phyloP scores from a whole-genome alignment of 192 early-diverging fungal genomes.

The Mycoemilia scoparia region DNA sequence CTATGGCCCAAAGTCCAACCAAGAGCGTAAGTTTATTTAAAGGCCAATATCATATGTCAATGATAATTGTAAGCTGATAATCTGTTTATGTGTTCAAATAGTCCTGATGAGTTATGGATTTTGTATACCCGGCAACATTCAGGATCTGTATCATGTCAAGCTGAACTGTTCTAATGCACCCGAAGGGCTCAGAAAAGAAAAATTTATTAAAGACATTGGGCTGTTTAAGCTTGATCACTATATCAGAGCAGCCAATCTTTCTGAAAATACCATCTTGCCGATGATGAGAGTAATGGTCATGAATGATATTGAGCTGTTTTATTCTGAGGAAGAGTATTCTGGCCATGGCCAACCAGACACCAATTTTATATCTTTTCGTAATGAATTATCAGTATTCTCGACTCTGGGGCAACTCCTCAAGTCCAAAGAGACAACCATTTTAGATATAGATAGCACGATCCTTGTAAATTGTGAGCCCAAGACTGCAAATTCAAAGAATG shows the following conservation, averaged over 20 bases:
- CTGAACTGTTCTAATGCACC: conserved; percentile 42
- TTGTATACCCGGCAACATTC: conserved; percentile 35
- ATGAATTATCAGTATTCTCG: conserved; percentile 36
- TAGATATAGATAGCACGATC: conserved; percentile 1
- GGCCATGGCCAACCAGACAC: conserved; percentile 4
- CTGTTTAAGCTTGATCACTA: conserved; percentile 24
- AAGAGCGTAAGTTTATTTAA: conserved; percentile 33
- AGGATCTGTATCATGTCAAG: conserved; percentile 36
- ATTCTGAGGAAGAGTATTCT: conserved; percentile 1
- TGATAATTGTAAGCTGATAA: not conserved
- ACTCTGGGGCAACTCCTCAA: conserved; percentile 26
- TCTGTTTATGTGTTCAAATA: conserved; percentile 1
- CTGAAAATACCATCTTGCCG: conserved; percentile 25
- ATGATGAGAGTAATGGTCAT: conserved; percentile 49
- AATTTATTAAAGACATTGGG: conserved; percentile 21
- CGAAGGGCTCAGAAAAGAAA: conserved; percentile 16
- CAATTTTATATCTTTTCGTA: conserved; percentile 28
- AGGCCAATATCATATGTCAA: not conserved
- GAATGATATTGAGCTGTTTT: conserved; percentile 30
- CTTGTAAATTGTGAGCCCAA: not conserved
- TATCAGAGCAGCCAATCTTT: conserved; percentile 24
- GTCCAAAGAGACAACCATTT: conserved; percentile 14
- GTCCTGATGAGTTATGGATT: conserved; percentile 52
- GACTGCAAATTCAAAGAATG: conserved; percentile 21
- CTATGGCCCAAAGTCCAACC: conserved; percentile 57